Percentiles rank a stretch among this genome's conserved stretches.
Conservation (phyloP, 371 early-diverging fungal genomes). For the Lichtheimia corymbifera region DNA sequence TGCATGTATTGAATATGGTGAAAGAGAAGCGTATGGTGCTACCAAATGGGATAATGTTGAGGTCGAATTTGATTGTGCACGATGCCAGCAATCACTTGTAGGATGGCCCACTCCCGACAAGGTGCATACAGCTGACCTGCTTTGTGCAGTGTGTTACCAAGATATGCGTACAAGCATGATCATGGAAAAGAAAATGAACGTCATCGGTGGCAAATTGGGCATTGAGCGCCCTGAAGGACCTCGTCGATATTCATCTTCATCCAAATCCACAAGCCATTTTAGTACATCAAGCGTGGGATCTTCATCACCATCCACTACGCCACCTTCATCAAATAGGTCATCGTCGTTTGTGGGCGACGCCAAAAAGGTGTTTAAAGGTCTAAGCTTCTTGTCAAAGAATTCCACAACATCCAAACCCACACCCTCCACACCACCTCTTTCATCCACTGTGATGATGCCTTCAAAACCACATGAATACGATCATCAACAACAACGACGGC, state of each 20-base stretch:
- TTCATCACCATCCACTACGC: slow-evolving; percentile 3
- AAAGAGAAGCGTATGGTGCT: slow-evolving; percentile 30
- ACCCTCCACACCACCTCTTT: background rate
- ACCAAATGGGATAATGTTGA: slow-evolving; percentile 25
- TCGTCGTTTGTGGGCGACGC: slow-evolving; percentile 11
- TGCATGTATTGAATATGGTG: slow-evolving; percentile 30
- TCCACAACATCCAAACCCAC: background rate
- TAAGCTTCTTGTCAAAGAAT: slow-evolving; percentile 3
- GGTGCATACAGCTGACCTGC: slow-evolving; percentile 26
- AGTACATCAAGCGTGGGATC: background rate
- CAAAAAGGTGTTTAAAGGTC: slow-evolving; percentile 5
- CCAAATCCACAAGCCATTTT: background rate
- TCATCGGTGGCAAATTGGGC: slow-evolving; percentile 12
- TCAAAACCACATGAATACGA: no score
- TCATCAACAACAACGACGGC: no score
- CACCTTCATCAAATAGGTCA: slow-evolving; percentile 3
- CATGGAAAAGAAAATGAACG: slow-evolving; percentile 41
- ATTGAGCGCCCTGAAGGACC: slow-evolving; percentile 15
- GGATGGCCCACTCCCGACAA: slow-evolving; percentile 50
- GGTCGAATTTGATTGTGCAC: slow-evolving; percentile 37
- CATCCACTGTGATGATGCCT: background rate
- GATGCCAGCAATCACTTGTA: slow-evolving; percentile 17
- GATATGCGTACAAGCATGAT: slow-evolving; percentile 33
- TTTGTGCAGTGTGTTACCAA: slow-evolving; percentile 41
- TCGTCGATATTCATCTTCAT: slow-evolving; percentile 13